These are phyloP conservation scores for Corymbia calophylla DNA, from an alignment of 441 rosid genomes.

Conservation along the genomic window DNA sequence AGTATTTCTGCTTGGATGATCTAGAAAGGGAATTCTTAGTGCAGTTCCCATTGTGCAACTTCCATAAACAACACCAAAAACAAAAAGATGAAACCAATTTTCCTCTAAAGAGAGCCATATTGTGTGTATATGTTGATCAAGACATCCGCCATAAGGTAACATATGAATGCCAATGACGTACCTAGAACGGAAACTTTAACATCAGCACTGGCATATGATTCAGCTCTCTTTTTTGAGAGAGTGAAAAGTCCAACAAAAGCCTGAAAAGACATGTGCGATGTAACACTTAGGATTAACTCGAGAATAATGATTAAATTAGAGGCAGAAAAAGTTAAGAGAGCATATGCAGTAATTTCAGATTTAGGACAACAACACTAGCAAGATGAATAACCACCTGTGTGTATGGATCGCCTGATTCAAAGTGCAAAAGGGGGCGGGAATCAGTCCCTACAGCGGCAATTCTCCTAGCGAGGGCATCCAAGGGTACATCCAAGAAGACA, in stretches of 20 bases:
- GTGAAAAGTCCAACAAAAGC: constrained; percentile 28
- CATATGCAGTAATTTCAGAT: neutral
- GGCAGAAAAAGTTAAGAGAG: neutral
- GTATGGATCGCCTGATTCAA: constrained; percentile 29
- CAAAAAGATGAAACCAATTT: neutral
- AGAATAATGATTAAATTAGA: neutral
- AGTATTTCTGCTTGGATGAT: neutral
- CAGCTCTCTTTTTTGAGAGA: constrained; percentile 27
- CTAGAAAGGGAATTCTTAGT: neutral
- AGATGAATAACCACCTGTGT: constrained; percentile 21
- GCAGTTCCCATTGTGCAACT: neutral
- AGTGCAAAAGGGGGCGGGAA: constrained; percentile 29
- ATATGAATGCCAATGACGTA: neutral
- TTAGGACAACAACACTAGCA: neutral
- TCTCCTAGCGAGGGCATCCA: constrained; percentile 39
- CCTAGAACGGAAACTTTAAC: constrained; percentile 27
- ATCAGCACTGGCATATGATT: constrained; percentile 32
- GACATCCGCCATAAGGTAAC: neutral
- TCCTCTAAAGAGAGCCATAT: neutral
- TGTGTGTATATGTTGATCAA: neutral
- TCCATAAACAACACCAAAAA: neutral
- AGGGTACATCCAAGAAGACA: constrained; percentile 30
- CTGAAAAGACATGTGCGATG: neutral
- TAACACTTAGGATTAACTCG: neutral
- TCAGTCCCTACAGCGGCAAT: constrained; percentile 40